These are phyloP conservation scores for Sordariomycetes sp. DNA, from an alignment of 2,329 filamentous ascomycete species.

Conservation along the genomic window DNA sequence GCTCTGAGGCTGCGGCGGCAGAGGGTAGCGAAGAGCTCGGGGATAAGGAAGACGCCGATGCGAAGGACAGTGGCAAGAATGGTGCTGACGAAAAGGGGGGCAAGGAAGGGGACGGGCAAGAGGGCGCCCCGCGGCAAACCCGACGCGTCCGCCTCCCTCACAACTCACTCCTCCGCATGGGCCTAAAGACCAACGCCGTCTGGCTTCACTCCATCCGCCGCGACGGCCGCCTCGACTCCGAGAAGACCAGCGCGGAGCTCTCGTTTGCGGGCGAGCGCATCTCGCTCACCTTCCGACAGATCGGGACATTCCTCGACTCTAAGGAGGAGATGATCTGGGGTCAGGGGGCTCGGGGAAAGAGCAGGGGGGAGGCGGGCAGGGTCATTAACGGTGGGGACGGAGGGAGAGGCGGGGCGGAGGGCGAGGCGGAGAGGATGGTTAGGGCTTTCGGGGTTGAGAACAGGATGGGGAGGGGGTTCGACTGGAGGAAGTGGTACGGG, in stretches of 20 bases:
- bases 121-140: slow-evolving; percentile 27
- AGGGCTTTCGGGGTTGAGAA: slow-evolving; percentile 80
- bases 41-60: no score
- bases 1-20: slow-evolving; percentile 6
- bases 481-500: slow-evolving; percentile 68
- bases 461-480: slow-evolving; percentile 46
- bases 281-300: slow-evolving; percentile 79
- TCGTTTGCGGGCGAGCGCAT: slow-evolving; percentile 69
- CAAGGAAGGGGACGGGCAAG: no score
- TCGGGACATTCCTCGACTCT: slow-evolving; percentile 68
- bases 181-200: slow-evolving; percentile 64
- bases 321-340: slow-evolving; percentile 70
- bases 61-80: slow-evolving; percentile 1
- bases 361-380: slow-evolving; percentile 37
- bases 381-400: slow-evolving; percentile 48
- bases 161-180: slow-evolving; percentile 78
- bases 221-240: slow-evolving; percentile 59
- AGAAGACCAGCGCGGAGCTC: slow-evolving; percentile 58
- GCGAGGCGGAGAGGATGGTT: slow-evolving; percentile 56
- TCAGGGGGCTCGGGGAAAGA: slow-evolving; percentile 69
- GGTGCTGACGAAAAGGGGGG: slow-evolving; percentile 8
- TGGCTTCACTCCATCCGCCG: slow-evolving; percentile 90
- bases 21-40: slow-evolving; percentile 2
- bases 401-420: slow-evolving; percentile 24
- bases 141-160: slow-evolving; percentile 68